Evolutionary conservation across 176 grass and related monocot genomes (phyloP).

Genomic region (Oryza australiensis): DNA sequence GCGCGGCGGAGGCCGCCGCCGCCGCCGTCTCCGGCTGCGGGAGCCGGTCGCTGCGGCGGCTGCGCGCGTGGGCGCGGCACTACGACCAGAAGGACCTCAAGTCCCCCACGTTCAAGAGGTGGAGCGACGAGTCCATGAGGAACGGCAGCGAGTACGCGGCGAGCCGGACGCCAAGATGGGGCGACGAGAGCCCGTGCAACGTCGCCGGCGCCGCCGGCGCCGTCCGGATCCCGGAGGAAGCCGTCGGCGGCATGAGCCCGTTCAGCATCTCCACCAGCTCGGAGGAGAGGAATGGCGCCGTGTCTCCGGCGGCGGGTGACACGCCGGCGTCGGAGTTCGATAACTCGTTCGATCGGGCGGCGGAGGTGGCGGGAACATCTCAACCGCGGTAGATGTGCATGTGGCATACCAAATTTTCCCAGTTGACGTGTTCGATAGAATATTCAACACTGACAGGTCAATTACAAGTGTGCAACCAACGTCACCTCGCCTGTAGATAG

Average conservation of each 20-base stretch:
- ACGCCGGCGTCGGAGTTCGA: slow-evolving; percentile 1
- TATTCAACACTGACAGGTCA: neutral
- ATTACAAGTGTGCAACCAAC: neutral
- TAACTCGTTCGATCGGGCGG: slow-evolving; percentile 32
- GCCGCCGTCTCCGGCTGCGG: neutral
- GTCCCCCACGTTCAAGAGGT: slow-evolving; percentile 52
- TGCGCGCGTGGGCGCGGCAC: slow-evolving; percentile 44
- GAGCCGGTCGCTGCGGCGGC: slow-evolving; percentile 35
- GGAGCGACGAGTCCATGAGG: neutral
- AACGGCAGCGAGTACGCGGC: neutral
- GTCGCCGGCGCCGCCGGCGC: neutral
- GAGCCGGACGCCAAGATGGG: slow-evolving; percentile 11
- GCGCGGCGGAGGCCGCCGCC: slow-evolving; percentile 16
- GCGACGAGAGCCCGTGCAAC: neutral
- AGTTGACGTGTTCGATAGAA: neutral
- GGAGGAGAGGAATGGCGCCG: slow-evolving; percentile 31
- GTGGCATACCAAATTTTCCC: neutral
- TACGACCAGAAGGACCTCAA: slow-evolving; percentile 48
- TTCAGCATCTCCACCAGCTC: slow-evolving; percentile 31
- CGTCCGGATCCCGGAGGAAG: neutral
- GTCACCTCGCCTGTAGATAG: neutral
- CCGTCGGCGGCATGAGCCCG: slow-evolving; percentile 31
- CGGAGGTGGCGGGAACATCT: slow-evolving; percentile 13
- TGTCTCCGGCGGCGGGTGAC: slow-evolving; percentile 3
- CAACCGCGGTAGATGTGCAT: slow-evolving; percentile 17